Base-by-base conservation (phyloP, 108 stramenopile species). In the Pseudonitzschia multiseries region DNA sequence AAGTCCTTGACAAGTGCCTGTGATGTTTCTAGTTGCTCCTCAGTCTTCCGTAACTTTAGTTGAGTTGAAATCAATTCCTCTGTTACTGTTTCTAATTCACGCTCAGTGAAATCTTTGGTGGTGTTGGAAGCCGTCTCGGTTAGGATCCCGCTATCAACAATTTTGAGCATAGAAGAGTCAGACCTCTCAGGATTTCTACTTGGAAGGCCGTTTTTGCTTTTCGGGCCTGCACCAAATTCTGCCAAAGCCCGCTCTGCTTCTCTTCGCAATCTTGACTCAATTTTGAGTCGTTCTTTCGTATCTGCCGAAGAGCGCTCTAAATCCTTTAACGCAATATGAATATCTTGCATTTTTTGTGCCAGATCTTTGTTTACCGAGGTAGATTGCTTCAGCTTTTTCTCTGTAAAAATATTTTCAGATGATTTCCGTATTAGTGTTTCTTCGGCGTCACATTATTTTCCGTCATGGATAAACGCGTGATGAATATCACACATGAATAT, bases 61-160 rank as follows among this genome's bases (percentile, higher is more conserved):
- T 88, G 83, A 13, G 89, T 79, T 14, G 76, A 76, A 61, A 87
- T 84, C 26, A 91, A 71, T 66, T 87, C 85, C 59, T 88, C 89
- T 0, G 87, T 87, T 15, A 87, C 86, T 9, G 76, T 40, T 60
- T 91, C 89, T 41, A 91, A 74, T 62, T 91, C 89, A 6, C 46
- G 43, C 40, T 67, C 46, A 57, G 44, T 53, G 36, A 31, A 70
- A 52, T 24, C 50, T 48, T 56, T 56, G 21, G 42, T n/a, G 12
- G 43, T 67, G 44, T 67, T 67, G 17, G 42, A 46, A 18, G 28
- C 66, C 17, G 44, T 21, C n/a, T 67, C 66, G 22, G 66, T 67
- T 8, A 67, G 2, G 18, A 67, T 40, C n/a, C 66, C 66, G 28
- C 66, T 67, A 29, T 67, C 66, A 17, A 28, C 46, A 17, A 14